These are phyloP conservation scores for Microsporum canis DNA, from an alignment of 2,329 filamentous ascomycete genomes.

Conservation along the genomic window DNA sequence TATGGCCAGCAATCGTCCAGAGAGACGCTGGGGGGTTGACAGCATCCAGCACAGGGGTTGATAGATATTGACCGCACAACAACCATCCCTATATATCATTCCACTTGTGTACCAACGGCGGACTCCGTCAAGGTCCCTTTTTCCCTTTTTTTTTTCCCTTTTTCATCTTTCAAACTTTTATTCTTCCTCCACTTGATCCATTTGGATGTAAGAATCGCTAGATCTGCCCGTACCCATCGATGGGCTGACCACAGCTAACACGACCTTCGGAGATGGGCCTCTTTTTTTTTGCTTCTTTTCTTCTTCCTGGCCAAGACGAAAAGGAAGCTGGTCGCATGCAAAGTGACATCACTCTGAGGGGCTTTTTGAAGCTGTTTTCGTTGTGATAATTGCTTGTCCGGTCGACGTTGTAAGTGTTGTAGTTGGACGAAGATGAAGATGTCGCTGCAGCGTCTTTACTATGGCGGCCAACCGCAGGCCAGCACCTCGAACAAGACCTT, in stretches of 20 bases:
- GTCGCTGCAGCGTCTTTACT: conserved; percentile 46
- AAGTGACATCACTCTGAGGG: neutral
- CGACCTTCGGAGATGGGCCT: neutral
- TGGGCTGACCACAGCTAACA: neutral
- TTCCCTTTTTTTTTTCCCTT: neutral
- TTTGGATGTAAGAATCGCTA: neutral
- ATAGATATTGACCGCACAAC: neutral
- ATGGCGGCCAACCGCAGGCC: conserved; percentile 57
- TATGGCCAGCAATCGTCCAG: neutral
- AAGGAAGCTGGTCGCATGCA: neutral
- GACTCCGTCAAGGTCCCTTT: neutral
- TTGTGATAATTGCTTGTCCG: neutral
- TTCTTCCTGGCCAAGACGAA: neutral
- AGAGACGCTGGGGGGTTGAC: neutral
- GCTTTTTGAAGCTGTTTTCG: neutral
- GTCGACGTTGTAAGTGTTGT: neutral
- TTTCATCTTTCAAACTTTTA: neutral
- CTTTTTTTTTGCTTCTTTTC: neutral
- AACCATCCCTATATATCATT: neutral
- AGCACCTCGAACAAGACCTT: conserved; percentile 53
- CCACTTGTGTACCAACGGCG: neutral
- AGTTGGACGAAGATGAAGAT: neutral
- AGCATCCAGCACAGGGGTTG: neutral
- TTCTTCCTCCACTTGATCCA: neutral
- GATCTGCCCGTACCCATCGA: neutral